Evolutionary conservation across 306 rosid species (phyloP).

Genomic region (Lathyrus aphaca): DNA sequence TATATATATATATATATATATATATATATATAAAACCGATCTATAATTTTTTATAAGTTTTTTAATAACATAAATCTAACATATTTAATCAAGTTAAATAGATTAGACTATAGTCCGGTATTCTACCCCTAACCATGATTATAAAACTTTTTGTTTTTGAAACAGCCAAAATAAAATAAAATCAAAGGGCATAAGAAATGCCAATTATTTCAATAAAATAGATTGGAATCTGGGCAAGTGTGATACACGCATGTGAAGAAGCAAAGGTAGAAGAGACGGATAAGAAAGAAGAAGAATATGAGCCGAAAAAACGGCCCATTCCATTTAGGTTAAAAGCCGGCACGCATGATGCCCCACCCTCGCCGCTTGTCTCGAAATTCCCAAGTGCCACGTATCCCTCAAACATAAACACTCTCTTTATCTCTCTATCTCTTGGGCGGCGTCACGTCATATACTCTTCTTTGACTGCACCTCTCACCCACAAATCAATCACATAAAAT

Average conservation of each 20-base stretch:
- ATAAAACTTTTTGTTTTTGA: too few relatives aligned
- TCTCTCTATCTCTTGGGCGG: slow-evolving; percentile 51
- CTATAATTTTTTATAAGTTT: too few relatives aligned
- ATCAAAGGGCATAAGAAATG: too few relatives aligned
- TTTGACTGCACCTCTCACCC: slow-evolving; percentile 43
- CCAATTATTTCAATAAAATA: too few relatives aligned
- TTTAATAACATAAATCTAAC: too few relatives aligned
- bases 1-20: too few relatives aligned
- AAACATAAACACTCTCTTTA: slow-evolving; percentile 17
- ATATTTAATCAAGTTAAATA: too few relatives aligned
- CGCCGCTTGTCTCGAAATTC: slow-evolving; percentile 58
- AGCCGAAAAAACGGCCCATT: slow-evolving; percentile 46
- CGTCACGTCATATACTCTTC: slow-evolving; percentile 46
- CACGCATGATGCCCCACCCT: slow-evolving; percentile 42
- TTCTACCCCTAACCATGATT: too few relatives aligned
- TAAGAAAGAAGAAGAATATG: background rate
- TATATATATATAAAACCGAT: too few relatives aligned
- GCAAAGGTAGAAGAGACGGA: background rate
- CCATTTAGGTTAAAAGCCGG: slow-evolving; percentile 50
- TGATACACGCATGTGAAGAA: background rate
- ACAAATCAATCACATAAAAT: slow-evolving; percentile 11
- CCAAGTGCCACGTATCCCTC: slow-evolving; percentile 55
- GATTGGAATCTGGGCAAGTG: background rate
- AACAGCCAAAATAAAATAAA: too few relatives aligned
- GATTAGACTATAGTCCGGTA: too few relatives aligned